phyloP scores from a whole-genome alignment of 805 yeast species.

The Candida namnaoensis region DNA sequence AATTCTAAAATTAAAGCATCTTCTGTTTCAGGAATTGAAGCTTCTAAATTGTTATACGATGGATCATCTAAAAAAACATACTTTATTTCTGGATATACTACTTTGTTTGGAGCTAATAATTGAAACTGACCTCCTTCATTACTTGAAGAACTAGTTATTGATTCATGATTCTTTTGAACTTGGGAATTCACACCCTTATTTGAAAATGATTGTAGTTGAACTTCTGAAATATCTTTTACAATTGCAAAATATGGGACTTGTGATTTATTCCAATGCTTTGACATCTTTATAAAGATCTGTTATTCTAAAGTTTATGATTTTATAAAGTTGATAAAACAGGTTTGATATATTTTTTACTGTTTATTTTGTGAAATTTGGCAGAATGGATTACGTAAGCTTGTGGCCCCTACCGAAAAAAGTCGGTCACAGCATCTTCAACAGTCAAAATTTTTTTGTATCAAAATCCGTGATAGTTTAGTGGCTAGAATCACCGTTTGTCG shows the following conservation, averaged over 20 bases:
- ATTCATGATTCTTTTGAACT: neutral
- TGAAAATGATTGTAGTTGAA: neutral
- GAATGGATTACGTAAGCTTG: no score
- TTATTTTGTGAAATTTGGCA: no score
- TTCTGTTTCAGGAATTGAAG: constrained; percentile 5
- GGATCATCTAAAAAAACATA: constrained; percentile 19
- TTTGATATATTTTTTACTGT: no score
- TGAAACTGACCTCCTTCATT: neutral
- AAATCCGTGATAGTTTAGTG: no score
- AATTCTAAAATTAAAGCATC: constrained; percentile 16
- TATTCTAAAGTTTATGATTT: no score
- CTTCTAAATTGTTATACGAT: constrained; percentile 8
- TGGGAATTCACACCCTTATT: neutral
- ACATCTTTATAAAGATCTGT: no score
- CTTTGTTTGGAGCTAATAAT: neutral
- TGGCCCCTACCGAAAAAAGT: no score
- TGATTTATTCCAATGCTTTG: constrained; percentile 13
- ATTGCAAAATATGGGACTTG: constrained; percentile 16
- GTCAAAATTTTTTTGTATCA: no score
- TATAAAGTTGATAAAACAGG: no score
- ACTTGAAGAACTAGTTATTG: neutral
- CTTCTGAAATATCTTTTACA: constrained; percentile 7
- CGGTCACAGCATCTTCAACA: no score
- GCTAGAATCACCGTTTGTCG: no score
- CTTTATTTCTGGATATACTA: constrained; percentile 16